Percentiles rank a stretch among this genome's conserved stretches.
Evolutionary conservation across 2,329 filamentous ascomycete species (phyloP).

Genomic region (Xylaria sp.): DNA sequence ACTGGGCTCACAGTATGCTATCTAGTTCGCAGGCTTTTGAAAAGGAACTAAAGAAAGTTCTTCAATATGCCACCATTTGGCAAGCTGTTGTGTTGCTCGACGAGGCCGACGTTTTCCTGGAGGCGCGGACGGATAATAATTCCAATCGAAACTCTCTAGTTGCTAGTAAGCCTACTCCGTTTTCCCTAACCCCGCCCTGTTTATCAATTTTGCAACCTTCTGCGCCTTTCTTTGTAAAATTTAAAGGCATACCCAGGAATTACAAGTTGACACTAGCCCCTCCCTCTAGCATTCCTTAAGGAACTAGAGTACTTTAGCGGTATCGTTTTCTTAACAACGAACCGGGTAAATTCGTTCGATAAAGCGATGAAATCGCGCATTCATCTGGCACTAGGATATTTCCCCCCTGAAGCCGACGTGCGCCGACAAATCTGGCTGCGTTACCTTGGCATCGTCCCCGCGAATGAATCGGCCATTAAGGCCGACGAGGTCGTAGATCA

Average conservation of each 20-base stretch:
- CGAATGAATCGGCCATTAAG: slow-evolving; percentile 23
- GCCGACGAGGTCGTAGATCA: slow-evolving; percentile 18
- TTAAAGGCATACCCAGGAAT: neutral
- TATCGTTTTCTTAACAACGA: slow-evolving; percentile 53
- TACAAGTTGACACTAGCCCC: neutral
- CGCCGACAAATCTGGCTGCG: slow-evolving; percentile 37
- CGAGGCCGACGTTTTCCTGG: slow-evolving; percentile 42
- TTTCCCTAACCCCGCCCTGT: neutral
- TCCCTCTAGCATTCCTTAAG: slow-evolving; percentile 44
- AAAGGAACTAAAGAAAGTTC: slow-evolving; percentile 34
- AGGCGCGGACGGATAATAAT: slow-evolving; percentile 31
- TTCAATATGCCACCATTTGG: slow-evolving; percentile 41
- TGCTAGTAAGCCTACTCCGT: slow-evolving; percentile 28
- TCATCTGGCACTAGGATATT: slow-evolving; percentile 46
- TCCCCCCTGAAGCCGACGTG: slow-evolving; percentile 28
- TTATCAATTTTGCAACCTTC: neutral
- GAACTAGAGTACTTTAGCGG: slow-evolving; percentile 50
- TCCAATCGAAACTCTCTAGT: slow-evolving; percentile 35
- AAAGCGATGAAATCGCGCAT: slow-evolving; percentile 51
- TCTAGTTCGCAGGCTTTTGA: slow-evolving; percentile 32
- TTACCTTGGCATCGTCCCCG: slow-evolving; percentile 27
- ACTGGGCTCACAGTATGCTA: slow-evolving; percentile 19
- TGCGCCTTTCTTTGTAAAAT: neutral
- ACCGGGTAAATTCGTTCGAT: slow-evolving; percentile 46
- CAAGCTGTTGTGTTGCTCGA: slow-evolving; percentile 41